phyloP scores from a whole-genome alignment of 208 protist species.

The Tetramitus jugosus region DNA sequence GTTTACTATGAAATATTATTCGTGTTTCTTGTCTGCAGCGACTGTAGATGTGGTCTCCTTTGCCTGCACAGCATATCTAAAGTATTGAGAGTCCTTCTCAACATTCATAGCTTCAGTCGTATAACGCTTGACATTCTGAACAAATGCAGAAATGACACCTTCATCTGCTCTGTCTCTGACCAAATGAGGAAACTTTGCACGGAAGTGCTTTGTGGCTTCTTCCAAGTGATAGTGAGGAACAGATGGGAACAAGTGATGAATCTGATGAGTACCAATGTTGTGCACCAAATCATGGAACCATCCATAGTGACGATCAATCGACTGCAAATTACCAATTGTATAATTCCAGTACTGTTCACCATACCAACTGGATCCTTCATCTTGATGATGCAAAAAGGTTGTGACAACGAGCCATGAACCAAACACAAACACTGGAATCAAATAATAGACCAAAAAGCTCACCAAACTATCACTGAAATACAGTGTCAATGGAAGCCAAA shows the following conservation, averaged over 20 bases:
- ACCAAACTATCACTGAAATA: not conserved
- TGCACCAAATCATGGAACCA: not conserved
- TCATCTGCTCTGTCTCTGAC: no score
- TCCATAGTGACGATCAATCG: not conserved
- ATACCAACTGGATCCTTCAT: not conserved
- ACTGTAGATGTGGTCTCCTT: no score
- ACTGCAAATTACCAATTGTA: not conserved
- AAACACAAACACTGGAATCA: not conserved
- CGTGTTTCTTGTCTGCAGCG: no score
- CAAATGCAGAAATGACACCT: no score
- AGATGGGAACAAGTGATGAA: not conserved
- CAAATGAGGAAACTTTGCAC: no score
- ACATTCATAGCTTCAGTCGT: no score
- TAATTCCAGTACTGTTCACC: not conserved
- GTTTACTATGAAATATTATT: no score
- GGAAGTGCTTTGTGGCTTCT: not conserved
- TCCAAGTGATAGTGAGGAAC: slow-evolving; percentile 5
- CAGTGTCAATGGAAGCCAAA: no score
- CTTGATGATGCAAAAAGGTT: not conserved
- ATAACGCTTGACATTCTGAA: no score
- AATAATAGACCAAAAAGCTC: not conserved
- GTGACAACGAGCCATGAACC: not conserved
- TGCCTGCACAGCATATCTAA: no score
- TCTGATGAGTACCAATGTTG: not conserved
- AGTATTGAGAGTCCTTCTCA: no score